These are phyloP conservation scores for Fabrea salina DNA, from an alignment of 169 alveolate species.

Conservation along the genomic window DNA sequence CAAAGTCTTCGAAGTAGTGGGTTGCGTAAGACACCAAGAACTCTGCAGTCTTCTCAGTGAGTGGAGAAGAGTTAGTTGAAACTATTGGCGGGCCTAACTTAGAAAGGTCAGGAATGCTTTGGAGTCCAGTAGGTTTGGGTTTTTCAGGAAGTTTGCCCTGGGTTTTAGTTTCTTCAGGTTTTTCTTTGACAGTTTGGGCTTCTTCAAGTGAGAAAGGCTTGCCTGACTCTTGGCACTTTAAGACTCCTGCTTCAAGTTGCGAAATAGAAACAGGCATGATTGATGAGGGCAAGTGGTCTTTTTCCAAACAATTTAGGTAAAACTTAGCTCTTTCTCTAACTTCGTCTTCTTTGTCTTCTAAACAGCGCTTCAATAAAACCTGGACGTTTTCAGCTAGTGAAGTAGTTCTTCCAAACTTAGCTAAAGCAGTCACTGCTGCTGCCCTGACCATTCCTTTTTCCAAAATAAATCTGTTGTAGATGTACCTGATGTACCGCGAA, in stretches of 20 bases:
- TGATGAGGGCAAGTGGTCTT: not conserved
- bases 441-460: conserved; percentile 96
- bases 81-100: not conserved
- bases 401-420: conserved; percentile 80
- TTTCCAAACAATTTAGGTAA: conserved; percentile 32
- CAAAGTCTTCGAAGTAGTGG: not conserved
- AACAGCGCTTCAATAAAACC: conserved; percentile 51
- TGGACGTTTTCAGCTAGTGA: conserved; percentile 48
- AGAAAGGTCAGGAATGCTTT: not conserved
- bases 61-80: not conserved
- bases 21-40: not conserved
- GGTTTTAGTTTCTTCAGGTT: not conserved
- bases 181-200: not conserved
- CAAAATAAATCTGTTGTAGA: conserved; percentile 94
- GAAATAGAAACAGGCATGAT: not conserved
- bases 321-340: conserved; percentile 77
- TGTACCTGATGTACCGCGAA: conserved; percentile 91
- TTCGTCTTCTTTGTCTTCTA: conserved; percentile 73
- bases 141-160: not conserved
- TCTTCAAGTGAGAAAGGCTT: not conserved
- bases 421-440: conserved; percentile 95
- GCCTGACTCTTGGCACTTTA: not conserved
- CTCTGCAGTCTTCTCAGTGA: conserved; percentile 32
- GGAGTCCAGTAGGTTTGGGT: not conserved
- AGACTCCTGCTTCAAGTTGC: not conserved